Evolutionary conservation across 192 early-diverging fungal species (phyloP).

Genomic region (Backusella psychrophila): DNA sequence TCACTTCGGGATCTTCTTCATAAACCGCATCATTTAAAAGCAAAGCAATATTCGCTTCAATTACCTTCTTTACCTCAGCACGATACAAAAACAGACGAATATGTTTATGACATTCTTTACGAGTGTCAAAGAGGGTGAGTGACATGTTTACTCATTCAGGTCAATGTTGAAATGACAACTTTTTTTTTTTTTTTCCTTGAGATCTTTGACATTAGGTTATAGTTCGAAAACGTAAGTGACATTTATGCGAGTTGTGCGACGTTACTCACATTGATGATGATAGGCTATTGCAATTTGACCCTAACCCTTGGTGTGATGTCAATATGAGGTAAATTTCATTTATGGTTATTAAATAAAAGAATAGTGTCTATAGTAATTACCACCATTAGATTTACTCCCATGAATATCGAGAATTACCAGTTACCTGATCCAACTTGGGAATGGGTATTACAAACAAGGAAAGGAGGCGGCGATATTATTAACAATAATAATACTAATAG

Average conservation of each 20-base stretch:
- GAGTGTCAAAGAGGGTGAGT: constrained; percentile 45
- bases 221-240: constrained; percentile 47
- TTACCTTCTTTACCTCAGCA: constrained; percentile 22
- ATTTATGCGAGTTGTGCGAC: not conserved
- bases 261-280: not conserved
- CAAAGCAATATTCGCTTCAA: not conserved
- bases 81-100: constrained; percentile 23
- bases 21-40: not conserved
- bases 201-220: constrained; percentile 42
- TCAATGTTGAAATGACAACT: not conserved
- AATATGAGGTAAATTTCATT: constrained; percentile 30
- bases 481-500: not conserved
- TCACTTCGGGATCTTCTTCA: constrained; percentile 18
- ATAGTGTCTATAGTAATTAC: not conserved
- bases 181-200: constrained; percentile 11
- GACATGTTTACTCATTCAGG: not conserved
- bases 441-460: constrained; percentile 39
- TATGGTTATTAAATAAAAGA: not conserved
- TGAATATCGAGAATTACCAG: constrained; percentile 45
- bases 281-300: constrained; percentile 50
- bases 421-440: constrained; percentile 57
- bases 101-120: constrained; percentile 39
- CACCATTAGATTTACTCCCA: constrained; percentile 37
- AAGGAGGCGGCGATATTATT: not conserved
- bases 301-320: constrained; percentile 50